Percentiles rank a stretch among this genome's conserved stretches.
Evolutionary conservation across 202 grass and related monocot species (phyloP).

Genomic region (Panicum virgatum): DNA sequence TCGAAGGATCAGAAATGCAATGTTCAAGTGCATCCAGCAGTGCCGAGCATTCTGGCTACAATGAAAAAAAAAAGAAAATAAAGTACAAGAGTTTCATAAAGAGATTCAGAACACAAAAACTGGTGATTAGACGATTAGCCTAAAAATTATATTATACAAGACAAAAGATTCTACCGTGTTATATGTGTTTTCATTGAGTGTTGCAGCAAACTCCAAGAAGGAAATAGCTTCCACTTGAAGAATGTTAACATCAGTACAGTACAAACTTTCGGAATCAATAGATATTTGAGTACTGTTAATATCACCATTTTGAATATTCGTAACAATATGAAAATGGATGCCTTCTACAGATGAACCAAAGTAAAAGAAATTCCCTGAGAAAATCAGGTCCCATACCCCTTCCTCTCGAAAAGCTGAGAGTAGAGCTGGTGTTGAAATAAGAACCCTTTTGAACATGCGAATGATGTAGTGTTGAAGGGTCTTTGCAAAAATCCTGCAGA

Average conservation of each 20-base stretch:
- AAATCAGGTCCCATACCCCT: constrained; percentile 89
- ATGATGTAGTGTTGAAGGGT: constrained; percentile 83
- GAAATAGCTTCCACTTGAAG: constrained; percentile 96
- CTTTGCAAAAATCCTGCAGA: constrained; percentile 77
- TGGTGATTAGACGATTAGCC: constrained; percentile 1
- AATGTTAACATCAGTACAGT: constrained; percentile 57
- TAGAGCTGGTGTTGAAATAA: constrained; percentile 84
- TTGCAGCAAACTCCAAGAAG: constrained; percentile 95
- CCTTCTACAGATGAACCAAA: constrained; percentile 59
- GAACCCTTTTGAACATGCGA: constrained; percentile 83
- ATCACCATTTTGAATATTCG: constrained; percentile 36
- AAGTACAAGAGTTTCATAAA: constrained; percentile 18
- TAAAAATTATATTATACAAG: constrained; percentile 13
- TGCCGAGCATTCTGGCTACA: constrained; percentile 90
- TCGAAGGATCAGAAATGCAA: constrained; percentile 61
- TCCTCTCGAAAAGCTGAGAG: constrained; percentile 81
- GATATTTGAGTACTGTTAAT: constrained; percentile 29
- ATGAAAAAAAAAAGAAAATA: constrained; percentile 26
- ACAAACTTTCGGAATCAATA: constrained; percentile 37
- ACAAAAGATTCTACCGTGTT: constrained; percentile 67
- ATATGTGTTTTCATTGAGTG: constrained; percentile 79
- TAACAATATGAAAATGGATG: constrained; percentile 31
- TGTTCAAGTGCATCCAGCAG: constrained; percentile 69
- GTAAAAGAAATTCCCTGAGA: constrained; percentile 95
- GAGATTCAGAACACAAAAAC: not conserved